Percentiles rank a stretch among this genome's conserved stretches.
These are phyloP conservation scores for Rubia yunnanensis DNA, from an alignment of 257 asterid genomes.

Conservation along the genomic window DNA sequence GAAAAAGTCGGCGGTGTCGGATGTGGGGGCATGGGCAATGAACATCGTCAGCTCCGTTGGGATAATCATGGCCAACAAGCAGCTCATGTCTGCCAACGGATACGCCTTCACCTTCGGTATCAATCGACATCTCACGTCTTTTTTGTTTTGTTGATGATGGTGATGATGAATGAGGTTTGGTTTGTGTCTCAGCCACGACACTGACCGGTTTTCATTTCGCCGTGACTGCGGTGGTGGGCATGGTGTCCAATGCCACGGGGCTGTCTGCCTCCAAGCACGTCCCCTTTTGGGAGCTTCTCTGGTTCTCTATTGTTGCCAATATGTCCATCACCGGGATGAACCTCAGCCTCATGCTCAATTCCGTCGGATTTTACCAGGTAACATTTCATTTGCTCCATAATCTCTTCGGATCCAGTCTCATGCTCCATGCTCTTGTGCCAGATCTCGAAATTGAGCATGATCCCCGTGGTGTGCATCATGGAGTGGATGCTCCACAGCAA, in stretches of 20 bases:
- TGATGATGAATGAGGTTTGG: too few relatives aligned
- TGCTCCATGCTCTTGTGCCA: constrained; percentile 15
- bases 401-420: too few relatives aligned
- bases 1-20: constrained; percentile 66
- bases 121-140: too few relatives aligned
- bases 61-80: constrained; percentile 91
- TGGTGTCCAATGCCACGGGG: constrained; percentile 89
- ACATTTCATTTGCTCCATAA: constrained; percentile 16
- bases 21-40: constrained; percentile 98
- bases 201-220: constrained; percentile 96
- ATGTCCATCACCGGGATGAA: constrained; percentile 97
- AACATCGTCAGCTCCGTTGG: constrained; percentile 92
- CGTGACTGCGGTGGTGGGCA: constrained; percentile 89
- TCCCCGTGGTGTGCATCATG: constrained; percentile 91
- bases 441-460: constrained; percentile 98
- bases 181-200: constrained; percentile 66
- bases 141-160: too few relatives aligned
- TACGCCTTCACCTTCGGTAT: constrained; percentile 79
- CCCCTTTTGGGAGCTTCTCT: constrained; percentile 94
- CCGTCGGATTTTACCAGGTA: constrained; percentile 98
- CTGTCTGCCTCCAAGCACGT: constrained; percentile 78
- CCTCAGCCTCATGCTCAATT: constrained; percentile 96
- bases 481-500: constrained; percentile 92
- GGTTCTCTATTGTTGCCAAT: constrained; percentile 93
- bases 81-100: constrained; percentile 79